Percentiles rank a stretch among this genome's conserved stretches.
These are phyloP conservation scores for Cupressus sempervirens DNA, from an alignment of 75 land plant genomes.

Conservation along the genomic window DNA sequence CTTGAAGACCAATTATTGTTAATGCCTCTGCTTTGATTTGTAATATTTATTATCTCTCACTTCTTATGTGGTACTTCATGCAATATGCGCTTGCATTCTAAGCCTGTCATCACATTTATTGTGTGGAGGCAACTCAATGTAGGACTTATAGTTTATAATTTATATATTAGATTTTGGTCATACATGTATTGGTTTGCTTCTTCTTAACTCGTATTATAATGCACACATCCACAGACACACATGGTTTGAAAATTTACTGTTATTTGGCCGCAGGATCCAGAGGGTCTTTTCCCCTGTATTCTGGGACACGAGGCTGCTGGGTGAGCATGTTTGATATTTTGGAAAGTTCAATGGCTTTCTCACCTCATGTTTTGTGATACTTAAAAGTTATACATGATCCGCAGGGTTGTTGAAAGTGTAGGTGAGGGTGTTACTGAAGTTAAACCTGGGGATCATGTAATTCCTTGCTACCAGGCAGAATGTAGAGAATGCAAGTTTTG, in stretches of 20 bases:
- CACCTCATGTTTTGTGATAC: background rate
- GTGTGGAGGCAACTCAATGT: background rate
- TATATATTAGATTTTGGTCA: background rate
- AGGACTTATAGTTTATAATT: background rate
- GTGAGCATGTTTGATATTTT: slow-evolving; percentile 35
- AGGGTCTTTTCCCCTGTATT: slow-evolving; percentile 92
- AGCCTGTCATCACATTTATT: background rate
- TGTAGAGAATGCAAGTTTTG: slow-evolving; percentile 93
- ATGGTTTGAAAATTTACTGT: background rate
- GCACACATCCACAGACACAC: background rate
- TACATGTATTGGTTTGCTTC: background rate
- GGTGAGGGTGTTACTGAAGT: slow-evolving; percentile 95
- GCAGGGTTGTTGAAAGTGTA: slow-evolving; percentile 96
- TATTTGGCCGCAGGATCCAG: slow-evolving; percentile 76
- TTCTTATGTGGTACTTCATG: background rate
- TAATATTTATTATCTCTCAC: background rate
- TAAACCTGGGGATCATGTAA: slow-evolving; percentile 94
- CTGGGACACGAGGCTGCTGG: slow-evolving; percentile 98
- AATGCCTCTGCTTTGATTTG: background rate
- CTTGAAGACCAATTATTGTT: background rate
- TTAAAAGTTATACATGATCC: background rate
- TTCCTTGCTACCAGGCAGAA: slow-evolving; percentile 98
- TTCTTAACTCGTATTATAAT: background rate
- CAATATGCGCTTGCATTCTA: background rate
- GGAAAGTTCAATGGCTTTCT: background rate